Evolutionary conservation across 495 filamentous ascomycete species (phyloP).

Genomic region (Xylaria flabelliformis): DNA sequence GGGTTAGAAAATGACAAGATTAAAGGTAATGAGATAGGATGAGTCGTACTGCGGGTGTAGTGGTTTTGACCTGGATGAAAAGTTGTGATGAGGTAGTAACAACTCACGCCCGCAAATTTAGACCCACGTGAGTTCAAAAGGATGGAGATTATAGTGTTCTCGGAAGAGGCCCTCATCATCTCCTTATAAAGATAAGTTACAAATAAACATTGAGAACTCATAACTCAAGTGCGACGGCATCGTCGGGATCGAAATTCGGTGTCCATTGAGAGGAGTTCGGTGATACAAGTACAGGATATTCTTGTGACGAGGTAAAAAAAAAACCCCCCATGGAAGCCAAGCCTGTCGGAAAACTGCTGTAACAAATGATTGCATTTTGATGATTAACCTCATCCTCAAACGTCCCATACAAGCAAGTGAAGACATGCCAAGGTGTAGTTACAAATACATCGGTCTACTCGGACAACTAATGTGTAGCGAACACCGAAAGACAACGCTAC

Average conservation of each 20-base stretch:
- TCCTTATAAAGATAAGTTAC: not conserved
- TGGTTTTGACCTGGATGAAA: not conserved
- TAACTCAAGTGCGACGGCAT: not conserved
- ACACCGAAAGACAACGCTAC: conserved; percentile 17
- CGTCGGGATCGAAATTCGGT: not conserved
- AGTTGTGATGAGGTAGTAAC: not conserved
- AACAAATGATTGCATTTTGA: not conserved
- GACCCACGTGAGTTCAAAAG: too few relatives aligned
- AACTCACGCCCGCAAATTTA: not conserved
- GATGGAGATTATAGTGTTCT: not conserved
- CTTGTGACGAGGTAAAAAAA: not conserved
- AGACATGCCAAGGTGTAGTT: not conserved
- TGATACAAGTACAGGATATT: not conserved
- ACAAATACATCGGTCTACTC: not conserved
- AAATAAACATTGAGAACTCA: not conserved
- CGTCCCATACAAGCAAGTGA: not conserved
- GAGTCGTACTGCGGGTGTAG: not conserved
- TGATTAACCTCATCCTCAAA: not conserved
- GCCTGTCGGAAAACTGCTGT: not conserved
- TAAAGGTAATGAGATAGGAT: not conserved
- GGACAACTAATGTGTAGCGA: conserved; percentile 17
- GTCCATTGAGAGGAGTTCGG: not conserved
- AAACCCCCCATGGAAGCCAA: not conserved
- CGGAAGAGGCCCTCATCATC: not conserved
- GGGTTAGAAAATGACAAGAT: too few relatives aligned